These are phyloP conservation scores for Curvularia sp. DNA, from an alignment of 2,329 filamentous ascomycete genomes.

Conservation along the genomic window DNA sequence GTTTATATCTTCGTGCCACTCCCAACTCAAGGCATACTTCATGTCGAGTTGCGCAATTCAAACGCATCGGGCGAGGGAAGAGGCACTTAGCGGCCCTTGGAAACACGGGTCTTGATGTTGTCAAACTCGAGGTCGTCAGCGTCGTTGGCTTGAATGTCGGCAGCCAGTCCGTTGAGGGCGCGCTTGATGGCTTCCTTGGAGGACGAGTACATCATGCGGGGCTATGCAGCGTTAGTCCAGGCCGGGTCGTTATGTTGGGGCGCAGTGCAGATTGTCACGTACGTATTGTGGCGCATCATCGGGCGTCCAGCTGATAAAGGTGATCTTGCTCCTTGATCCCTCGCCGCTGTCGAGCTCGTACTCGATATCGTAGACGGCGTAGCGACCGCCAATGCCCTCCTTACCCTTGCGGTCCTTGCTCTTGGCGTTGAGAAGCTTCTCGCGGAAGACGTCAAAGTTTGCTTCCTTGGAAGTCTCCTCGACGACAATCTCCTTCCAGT, in stretches of 20 bases:
- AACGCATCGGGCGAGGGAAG: conserved; percentile 14
- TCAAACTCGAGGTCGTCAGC: conserved; percentile 81
- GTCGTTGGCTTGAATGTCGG: conserved; percentile 85
- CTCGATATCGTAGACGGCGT: conserved; percentile 85
- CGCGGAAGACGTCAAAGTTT: conserved; percentile 76
- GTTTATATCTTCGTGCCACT: conserved; percentile 31
- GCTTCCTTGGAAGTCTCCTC: conserved; percentile 72
- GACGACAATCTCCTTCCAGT: conserved; percentile 82
- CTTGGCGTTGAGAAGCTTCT: conserved; percentile 77
- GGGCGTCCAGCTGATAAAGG: conserved; percentile 43
- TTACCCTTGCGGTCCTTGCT: conserved; percentile 71
- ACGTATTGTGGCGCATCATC: conserved; percentile 81
- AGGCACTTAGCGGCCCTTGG: conserved; percentile 58
- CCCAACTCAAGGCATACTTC: conserved; percentile 24
- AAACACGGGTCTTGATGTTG: conserved; percentile 65
- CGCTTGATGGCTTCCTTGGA: conserved; percentile 88
- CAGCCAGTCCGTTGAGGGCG: conserved; percentile 75
- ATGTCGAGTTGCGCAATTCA: conserved; percentile 31
- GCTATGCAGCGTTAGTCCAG: conserved; percentile 56
- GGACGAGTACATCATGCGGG: conserved; percentile 89
- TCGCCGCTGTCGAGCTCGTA: conserved; percentile 76
- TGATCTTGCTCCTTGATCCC: conserved; percentile 68
- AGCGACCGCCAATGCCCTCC: conserved; percentile 71
- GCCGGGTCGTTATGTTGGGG: background rate
- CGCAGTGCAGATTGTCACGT: conserved; percentile 45